A percentile compares a stretch with the other conserved stretches of the same genome.
Conservation (phyloP, 202 grass and related monocot genomes). For the Schoenoplectus tabernaemontani region DNA sequence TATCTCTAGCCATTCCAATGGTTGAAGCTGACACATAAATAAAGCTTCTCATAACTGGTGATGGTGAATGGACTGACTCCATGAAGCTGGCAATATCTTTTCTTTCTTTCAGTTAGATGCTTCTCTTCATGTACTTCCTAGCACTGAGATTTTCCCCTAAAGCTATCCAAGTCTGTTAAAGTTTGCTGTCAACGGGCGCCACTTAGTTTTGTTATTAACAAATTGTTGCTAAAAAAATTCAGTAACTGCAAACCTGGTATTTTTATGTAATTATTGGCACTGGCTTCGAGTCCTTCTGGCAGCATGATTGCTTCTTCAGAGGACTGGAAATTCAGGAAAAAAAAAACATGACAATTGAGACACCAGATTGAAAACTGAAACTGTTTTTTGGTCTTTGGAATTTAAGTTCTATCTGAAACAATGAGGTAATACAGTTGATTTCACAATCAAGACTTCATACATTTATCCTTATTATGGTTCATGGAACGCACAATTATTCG, state of each 20-base stretch:
- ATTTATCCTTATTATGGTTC: not conserved
- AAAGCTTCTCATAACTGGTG: not conserved
- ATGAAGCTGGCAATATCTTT: not conserved
- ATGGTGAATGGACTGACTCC: not conserved
- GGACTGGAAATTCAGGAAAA: conserved; percentile 8
- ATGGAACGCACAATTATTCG: not conserved
- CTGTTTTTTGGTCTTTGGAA: not conserved
- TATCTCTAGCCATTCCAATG: not conserved
- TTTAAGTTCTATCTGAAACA: not conserved
- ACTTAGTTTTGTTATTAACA: not conserved
- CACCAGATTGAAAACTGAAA: not conserved
- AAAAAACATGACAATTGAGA: not conserved
- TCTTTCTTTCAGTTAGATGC: not conserved
- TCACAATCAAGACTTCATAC: not conserved
- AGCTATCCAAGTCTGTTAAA: not conserved
- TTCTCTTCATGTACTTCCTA: not conserved
- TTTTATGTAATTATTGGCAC: conserved; percentile 10
- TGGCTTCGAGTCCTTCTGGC: conserved; percentile 9
- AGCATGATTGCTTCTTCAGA: conserved; percentile 9
- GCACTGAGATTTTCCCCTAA: not conserved
- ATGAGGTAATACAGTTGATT: conserved; percentile 9
- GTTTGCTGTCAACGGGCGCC: not conserved
- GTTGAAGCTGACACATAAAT: not conserved
- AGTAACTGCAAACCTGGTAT: not conserved
- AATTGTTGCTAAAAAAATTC: not conserved